Evolutionary conservation across 805 yeast genomes (phyloP), one percentile per base, ranked within the genome.

Genomic region (Spathaspora passalidarum): DNA sequence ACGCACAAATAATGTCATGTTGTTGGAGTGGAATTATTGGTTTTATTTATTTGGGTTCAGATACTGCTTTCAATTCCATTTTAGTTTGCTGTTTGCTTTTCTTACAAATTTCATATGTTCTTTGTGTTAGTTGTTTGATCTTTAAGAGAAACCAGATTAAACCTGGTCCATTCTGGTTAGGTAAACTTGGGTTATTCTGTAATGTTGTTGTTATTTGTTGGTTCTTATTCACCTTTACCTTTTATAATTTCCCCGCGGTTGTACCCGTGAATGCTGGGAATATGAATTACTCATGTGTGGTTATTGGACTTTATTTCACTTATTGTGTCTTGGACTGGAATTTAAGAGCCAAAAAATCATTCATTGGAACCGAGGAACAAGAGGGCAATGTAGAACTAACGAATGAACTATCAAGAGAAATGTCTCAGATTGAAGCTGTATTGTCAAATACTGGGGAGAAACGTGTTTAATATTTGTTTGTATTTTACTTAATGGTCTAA

Each of bases 131-230:
- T 3, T 80, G 78, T 53, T 61, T 78, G 43, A 50, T 57, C 49
- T 72, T 63, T 52, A 84, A 81, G 23, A 73, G 84, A 68, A 66
- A 66, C 55, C 74, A 64, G 48, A 78, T 81, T 49, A 66, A 59
- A 49, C 82, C 73, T 57, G 89, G 89, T 36, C 88, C 86, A 32
- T 82, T 80, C 62, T 82, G 88, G 86, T 56, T 77, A 44, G 86
- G 86, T 4, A 67, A 69, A 44, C 41, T 79, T 45, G 88, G 88
- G 1, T 54, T 66, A 1, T 50, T 78, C 41, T 63, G 76, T 42
- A 82, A 83, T 56, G 54, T 72, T 19, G 76, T 83, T 2, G 66
- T 78, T 13, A 47, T 83, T 3, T 52, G 61, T 3, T 84, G 88
- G 86, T 72, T 87, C 0, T 40, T 74, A 0, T 84, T 85, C 55